Base-by-base conservation (phyloP, 2,329 filamentous ascomycete genomes). In the Calonectria pteridis region DNA sequence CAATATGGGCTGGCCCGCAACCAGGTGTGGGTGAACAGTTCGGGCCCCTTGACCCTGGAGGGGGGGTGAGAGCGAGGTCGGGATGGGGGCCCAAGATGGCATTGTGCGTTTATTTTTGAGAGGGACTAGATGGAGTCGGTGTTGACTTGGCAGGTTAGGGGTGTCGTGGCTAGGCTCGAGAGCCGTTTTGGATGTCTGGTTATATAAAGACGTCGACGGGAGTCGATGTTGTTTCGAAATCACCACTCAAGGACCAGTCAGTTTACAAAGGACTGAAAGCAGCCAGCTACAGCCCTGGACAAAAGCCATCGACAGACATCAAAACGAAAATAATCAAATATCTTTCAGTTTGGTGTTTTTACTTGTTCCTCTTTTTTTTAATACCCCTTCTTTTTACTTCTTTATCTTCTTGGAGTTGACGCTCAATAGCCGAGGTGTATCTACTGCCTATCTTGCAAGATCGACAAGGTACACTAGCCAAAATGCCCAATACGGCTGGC, bases 101-200 rank as follows among this genome's bases (percentile, higher is more conserved):
- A 72, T 72, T 72, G 69, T 63, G 53, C 53, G 51, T 67, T 67
- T 67, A 72, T 63, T 67, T 67, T 67, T 58, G 62, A 63, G 29
- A 63, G 37, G 40, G 63, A 71, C 53, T 55, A 33, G 31, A 67
- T 71, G 63, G 53, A 51, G 40, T 59, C 31, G 63, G 58, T 43
- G 43, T 33, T 49, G 31, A 63, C 69, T 67, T 67, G 63, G 69
- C 51, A 16, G 53, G 43, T 58, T 33, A 59, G 63, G 63, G 53
- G 64, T n/a, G 69, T 43, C 64, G 55, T 67, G 53, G 69, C 50
- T 50, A 50, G 51, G 51, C 50, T 53, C 43, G 33, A 23, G 66
- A 33, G 66, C 51, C 20, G 20, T 49, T 59, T 23, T 46, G 31
- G 43, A 53, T 23, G 28, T 33, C 13, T 29, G 26, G 35, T 59